These are phyloP conservation scores for Taxillus chinensis DNA, from an alignment of 164 flowering plant genomes.

Conservation along the genomic window DNA sequence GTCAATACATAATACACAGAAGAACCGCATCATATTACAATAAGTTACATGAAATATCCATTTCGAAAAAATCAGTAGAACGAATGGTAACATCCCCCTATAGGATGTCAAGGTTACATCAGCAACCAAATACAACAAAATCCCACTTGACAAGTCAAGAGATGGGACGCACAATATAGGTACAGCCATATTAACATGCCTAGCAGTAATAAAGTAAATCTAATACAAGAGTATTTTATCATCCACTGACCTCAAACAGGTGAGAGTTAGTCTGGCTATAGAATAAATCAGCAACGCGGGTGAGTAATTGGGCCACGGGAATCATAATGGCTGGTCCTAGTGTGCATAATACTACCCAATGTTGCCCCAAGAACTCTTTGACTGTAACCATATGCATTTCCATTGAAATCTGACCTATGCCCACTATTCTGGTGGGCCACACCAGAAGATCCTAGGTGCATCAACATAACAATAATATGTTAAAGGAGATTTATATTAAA, in stretches of 20 bases:
- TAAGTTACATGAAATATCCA: no score
- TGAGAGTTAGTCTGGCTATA: not conserved
- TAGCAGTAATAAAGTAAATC: not conserved
- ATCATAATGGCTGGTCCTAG: slow-evolving; percentile 42
- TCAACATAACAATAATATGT: not conserved
- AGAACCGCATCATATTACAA: no score
- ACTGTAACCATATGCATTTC: slow-evolving; percentile 32
- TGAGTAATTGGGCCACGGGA: slow-evolving; percentile 18
- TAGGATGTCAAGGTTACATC: no score
- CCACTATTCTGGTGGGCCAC: slow-evolving; percentile 26
- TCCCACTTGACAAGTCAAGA: not conserved
- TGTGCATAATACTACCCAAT: slow-evolving; percentile 27
- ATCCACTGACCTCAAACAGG: not conserved
- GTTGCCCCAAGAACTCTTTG: slow-evolving; percentile 36
- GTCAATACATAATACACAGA: no score
- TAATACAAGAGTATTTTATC: not conserved
- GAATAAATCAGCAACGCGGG: slow-evolving; percentile 14
- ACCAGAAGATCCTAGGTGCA: slow-evolving; percentile 28
- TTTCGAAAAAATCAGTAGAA: no score
- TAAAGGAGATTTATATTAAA: not conserved
- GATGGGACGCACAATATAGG: not conserved
- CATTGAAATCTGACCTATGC: slow-evolving; percentile 28
- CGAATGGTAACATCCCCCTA: no score
- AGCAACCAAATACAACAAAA: no score
- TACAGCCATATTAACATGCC: not conserved